Percentiles rank a stretch among this genome's conserved stretches.
These are phyloP conservation scores for Lasiodiplodia sp. DNA, from an alignment of 2,329 filamentous ascomycete genomes.

Conservation along the genomic window DNA sequence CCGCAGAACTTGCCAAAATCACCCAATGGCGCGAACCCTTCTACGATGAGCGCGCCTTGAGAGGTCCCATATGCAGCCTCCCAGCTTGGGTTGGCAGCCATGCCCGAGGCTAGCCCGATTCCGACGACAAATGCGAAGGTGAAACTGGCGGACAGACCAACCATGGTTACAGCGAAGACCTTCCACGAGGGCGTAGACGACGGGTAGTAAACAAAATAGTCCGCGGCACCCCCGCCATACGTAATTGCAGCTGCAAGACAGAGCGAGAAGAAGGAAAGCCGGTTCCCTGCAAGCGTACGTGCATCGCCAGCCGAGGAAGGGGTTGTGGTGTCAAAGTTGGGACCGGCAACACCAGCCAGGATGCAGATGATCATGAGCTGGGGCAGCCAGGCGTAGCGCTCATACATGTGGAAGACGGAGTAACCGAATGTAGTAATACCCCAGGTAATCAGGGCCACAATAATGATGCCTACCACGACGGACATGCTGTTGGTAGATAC, in stretches of 20 bases:
- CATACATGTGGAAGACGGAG: conserved; percentile 71
- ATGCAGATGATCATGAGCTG: conserved; percentile 68
- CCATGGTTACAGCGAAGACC: conserved; percentile 64
- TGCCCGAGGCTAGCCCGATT: conserved; percentile 67
- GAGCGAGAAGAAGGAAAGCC: conserved; percentile 74
- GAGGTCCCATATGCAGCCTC: conserved; percentile 63
- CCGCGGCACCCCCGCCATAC: conserved; percentile 68
- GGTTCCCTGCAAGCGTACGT: conserved; percentile 62
- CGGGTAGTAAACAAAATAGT: conserved; percentile 73
- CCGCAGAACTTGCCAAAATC: conserved; percentile 72
- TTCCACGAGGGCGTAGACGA: conserved; percentile 58
- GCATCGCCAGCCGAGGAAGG: conserved; percentile 60
- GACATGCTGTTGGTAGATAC: conserved; percentile 67
- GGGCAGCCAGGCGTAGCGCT: conserved; percentile 71
- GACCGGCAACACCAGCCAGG: conserved; percentile 67
- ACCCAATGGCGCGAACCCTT: conserved; percentile 65
- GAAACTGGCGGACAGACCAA: conserved; percentile 65
- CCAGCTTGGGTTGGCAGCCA: conserved; percentile 62
- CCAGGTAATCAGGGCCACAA: conserved; percentile 69
- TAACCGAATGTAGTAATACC: conserved; percentile 72
- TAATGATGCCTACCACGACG: conserved; percentile 71
- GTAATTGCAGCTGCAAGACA: conserved; percentile 70
- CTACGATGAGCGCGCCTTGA: conserved; percentile 70
- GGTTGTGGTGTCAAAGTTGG: conserved; percentile 62
- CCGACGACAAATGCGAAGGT: conserved; percentile 68